Evolutionary conservation across 2,329 filamentous ascomycete species (phyloP).

Genomic region (Parastagonospora avenae): DNA sequence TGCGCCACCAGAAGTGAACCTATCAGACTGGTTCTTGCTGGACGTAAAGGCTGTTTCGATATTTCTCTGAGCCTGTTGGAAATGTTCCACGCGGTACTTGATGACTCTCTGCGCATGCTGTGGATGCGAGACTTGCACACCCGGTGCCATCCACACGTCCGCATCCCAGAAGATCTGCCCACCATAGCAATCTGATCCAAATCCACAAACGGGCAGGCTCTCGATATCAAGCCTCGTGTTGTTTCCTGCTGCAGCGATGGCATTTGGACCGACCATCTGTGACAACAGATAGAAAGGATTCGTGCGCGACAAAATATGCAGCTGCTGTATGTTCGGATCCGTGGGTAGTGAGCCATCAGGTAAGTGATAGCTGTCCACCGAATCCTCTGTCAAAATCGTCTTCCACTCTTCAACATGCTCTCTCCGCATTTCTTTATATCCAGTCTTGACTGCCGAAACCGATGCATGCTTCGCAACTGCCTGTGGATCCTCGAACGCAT

Average conservation of each 20-base stretch:
- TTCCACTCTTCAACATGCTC: slow-evolving; percentile 68
- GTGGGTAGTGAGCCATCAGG: slow-evolving; percentile 62
- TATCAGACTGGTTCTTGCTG: slow-evolving; percentile 63
- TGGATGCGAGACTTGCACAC: slow-evolving; percentile 67
- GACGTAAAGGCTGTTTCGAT: slow-evolving; percentile 60
- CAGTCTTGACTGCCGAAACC: slow-evolving; percentile 54
- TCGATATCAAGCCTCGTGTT: slow-evolving; percentile 62
- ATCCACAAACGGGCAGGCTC: slow-evolving; percentile 70
- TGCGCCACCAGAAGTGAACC: slow-evolving; percentile 63
- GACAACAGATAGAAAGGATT: slow-evolving; percentile 64
- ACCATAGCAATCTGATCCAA: slow-evolving; percentile 70
- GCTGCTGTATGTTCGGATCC: slow-evolving; percentile 61
- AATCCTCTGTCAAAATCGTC: slow-evolving; percentile 62
- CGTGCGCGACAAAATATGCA: slow-evolving; percentile 60
- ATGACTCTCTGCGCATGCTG: slow-evolving; percentile 66
- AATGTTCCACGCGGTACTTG: slow-evolving; percentile 66
- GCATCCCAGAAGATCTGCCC: slow-evolving; percentile 71
- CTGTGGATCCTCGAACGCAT: slow-evolving; percentile 67
- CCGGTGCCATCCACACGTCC: slow-evolving; percentile 72
- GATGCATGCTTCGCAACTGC: slow-evolving; percentile 62
- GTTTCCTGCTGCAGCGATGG: slow-evolving; percentile 55
- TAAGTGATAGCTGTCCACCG: slow-evolving; percentile 67
- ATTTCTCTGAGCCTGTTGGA: slow-evolving; percentile 65
- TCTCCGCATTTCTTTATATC: slow-evolving; percentile 60
- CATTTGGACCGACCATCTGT: slow-evolving; percentile 60